These are phyloP conservation scores for Triangularia setosa DNA, from an alignment of 2,329 filamentous ascomycete species.

Conservation along the genomic window DNA sequence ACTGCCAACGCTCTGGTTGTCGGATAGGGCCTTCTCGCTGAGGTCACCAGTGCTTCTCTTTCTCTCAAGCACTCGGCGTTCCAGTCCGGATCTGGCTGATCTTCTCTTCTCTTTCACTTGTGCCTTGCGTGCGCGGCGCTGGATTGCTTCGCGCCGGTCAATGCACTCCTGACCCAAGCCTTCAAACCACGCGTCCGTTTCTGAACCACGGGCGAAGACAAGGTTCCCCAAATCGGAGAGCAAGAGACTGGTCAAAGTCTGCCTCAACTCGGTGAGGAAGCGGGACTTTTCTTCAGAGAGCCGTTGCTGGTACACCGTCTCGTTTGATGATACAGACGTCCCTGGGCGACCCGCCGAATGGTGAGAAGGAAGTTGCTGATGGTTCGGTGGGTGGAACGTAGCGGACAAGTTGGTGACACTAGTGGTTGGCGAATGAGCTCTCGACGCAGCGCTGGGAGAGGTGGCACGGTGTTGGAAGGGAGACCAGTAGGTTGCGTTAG, in stretches of 20 bases:
- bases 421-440: conserved; percentile 59
- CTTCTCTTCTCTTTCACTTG: conserved; percentile 41
- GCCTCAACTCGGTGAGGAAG: conserved; percentile 75
- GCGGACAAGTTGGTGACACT: conserved; percentile 56
- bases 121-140: conserved; percentile 42
- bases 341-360: conserved; percentile 55
- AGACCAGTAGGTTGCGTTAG: conserved; percentile 82
- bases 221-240: conserved; percentile 85
- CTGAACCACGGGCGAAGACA: conserved; percentile 82
- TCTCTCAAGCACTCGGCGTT: conserved; percentile 56
- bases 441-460: conserved; percentile 58
- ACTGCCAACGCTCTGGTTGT: conserved; percentile 31
- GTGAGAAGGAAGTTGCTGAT: conserved; percentile 41
- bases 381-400: conserved; percentile 44
- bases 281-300: conserved; percentile 65
- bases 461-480: conserved; percentile 66
- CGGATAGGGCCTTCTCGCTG: conserved; percentile 24
- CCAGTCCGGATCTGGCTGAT: conserved; percentile 41
- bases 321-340: conserved; percentile 64
- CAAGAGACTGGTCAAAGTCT: conserved; percentile 76
- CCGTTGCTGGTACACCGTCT: conserved; percentile 61
- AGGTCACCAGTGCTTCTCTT: conserved; percentile 67
- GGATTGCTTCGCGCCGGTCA: conserved; percentile 55
- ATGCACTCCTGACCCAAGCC: conserved; percentile 64
- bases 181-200: conserved; percentile 86